Conservation (phyloP, 768 basidiomycete genomes). For the Xerocomus brunneocitrinus region DNA sequence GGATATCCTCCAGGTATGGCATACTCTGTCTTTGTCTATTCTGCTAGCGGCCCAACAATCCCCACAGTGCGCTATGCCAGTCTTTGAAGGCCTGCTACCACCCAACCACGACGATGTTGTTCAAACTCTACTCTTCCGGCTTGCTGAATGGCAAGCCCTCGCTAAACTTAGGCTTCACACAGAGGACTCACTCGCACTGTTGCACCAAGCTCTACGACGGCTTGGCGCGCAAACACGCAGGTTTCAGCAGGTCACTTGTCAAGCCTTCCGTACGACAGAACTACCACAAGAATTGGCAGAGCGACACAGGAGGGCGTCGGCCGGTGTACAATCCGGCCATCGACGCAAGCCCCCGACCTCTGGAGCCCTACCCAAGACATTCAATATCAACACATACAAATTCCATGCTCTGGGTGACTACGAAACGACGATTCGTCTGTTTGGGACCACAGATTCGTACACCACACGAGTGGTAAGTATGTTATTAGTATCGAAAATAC, state of each 20-base stretch:
- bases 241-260: background rate
- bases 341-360: no score
- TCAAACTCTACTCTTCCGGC: background rate
- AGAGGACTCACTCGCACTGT: background rate
- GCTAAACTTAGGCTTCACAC: background rate
- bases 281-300: background rate
- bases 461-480: constrained; percentile 20
- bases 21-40: no score
- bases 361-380: no score
- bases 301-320: constrained; percentile 9
- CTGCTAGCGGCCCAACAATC: no score
- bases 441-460: constrained; percentile 25
- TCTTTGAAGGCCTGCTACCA: background rate
- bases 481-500: no score
- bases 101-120: background rate
- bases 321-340: no score
- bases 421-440: constrained; percentile 10
- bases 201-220: background rate
- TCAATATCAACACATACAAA: constrained; percentile 19
- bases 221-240: background rate
- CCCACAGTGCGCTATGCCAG: background rate
- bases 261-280: background rate
- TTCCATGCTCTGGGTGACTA: constrained; percentile 27
- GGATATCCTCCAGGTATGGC: background rate
- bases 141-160: background rate